phyloP scores from a whole-genome alignment of 768 basidiomycete species.

The Plicaturopsis crispa region DNA sequence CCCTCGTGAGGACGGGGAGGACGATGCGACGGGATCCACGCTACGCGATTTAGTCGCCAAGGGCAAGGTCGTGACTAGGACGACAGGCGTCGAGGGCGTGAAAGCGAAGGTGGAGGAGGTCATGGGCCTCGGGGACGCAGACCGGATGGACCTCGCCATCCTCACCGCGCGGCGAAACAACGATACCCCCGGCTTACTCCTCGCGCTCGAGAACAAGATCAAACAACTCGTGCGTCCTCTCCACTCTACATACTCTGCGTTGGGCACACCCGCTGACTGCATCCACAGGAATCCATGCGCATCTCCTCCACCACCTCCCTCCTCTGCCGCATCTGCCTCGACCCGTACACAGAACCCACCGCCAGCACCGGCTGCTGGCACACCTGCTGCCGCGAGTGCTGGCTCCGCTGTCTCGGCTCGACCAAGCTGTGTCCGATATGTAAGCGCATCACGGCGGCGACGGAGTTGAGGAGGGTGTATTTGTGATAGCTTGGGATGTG shows the following conservation, averaged over 20 bases:
- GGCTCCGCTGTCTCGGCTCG: constrained; percentile 76
- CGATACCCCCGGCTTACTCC: constrained; percentile 39
- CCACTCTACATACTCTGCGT: too few relatives aligned
- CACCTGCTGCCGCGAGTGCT: constrained; percentile 75
- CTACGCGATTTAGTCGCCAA: constrained; percentile 48
- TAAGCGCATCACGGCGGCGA: constrained; percentile 74
- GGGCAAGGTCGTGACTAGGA: constrained; percentile 31
- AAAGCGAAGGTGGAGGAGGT: constrained; percentile 31
- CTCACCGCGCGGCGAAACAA: constrained; percentile 38
- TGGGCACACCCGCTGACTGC: too few relatives aligned
- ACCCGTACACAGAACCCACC: constrained; percentile 71
- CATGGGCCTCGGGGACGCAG: constrained; percentile 32
- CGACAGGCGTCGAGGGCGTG: too few relatives aligned
- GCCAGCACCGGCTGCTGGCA: constrained; percentile 86
- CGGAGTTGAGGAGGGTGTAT: constrained; percentile 72
- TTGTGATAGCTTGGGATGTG: too few relatives aligned
- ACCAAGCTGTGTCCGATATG: constrained; percentile 84
- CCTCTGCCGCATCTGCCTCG: constrained; percentile 74
- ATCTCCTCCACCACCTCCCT: constrained; percentile 33
- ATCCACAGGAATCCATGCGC: constrained; percentile 33
- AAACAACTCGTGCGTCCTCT: constrained; percentile 45
- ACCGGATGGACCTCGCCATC: constrained; percentile 42
- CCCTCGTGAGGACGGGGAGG: constrained; percentile 20
- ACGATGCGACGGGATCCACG: constrained; percentile 20
- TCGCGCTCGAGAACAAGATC: constrained; percentile 56